Conservation (phyloP, 2,329 filamentous ascomycete genomes). For the Ophiostoma perfectum region DNA sequence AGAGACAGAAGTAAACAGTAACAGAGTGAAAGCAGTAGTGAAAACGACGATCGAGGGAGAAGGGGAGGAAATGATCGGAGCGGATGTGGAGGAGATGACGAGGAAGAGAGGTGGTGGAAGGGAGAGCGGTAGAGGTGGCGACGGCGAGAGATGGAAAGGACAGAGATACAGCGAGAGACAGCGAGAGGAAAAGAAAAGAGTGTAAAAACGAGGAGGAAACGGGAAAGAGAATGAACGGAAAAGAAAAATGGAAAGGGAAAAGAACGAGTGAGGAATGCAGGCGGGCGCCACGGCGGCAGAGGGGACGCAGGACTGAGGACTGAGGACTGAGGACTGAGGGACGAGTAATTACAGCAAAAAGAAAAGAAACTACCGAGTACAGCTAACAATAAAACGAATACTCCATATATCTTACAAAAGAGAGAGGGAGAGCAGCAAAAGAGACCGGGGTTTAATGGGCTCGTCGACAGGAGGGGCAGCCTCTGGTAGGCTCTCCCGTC, state of each 20-base stretch:
- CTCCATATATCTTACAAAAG: neutral
- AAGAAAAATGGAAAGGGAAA: neutral
- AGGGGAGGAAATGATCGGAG: slow-evolving; percentile 2
- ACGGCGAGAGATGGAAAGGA: neutral
- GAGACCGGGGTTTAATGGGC: neutral
- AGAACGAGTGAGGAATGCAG: slow-evolving; percentile 3
- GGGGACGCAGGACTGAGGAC: neutral
- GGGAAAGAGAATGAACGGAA: neutral
- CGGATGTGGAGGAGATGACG: neutral
- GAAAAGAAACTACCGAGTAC: neutral
- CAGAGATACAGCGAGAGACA: slow-evolving; percentile 9
- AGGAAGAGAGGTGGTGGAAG: neutral
- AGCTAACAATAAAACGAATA: neutral
- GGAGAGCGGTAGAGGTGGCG: neutral
- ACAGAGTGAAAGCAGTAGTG: neutral
- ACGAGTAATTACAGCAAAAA: neutral
- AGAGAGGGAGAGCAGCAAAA: neutral
- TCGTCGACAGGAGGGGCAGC: neutral
- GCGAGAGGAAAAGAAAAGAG: slow-evolving; percentile 2
- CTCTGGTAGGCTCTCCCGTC: neutral
- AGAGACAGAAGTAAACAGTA: neutral
- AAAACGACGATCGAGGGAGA: slow-evolving; percentile 6
- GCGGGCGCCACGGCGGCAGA: neutral
- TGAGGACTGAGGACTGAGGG: neutral
- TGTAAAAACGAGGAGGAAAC: neutral